A percentile compares a stretch with the other conserved stretches of the same genome.
Conservation (phyloP, 2,329 filamentous ascomycete species). For the Cryphonectria japonica region DNA sequence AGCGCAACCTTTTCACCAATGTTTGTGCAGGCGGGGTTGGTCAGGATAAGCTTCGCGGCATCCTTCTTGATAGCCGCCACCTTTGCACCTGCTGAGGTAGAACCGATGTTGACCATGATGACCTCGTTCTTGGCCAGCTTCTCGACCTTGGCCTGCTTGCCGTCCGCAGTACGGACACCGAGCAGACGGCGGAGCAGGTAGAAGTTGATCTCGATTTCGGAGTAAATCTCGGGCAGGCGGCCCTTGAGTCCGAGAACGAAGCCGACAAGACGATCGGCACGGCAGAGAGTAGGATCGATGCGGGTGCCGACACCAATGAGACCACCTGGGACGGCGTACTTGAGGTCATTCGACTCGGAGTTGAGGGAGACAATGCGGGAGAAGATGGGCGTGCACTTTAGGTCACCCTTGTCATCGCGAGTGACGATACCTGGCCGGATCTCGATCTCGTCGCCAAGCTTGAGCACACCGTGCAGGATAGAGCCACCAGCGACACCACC, state of each 20-base stretch:
- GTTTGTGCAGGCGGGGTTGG: constrained; percentile 93
- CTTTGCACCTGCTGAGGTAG: constrained; percentile 96
- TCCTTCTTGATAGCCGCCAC: constrained; percentile 96
- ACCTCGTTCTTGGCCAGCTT: constrained; percentile 99
- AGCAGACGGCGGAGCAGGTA: constrained; percentile 93
- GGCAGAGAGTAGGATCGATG: constrained; percentile 96
- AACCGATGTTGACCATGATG: constrained; percentile 99
- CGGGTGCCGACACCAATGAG: constrained; percentile 97
- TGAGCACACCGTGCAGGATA: constrained; percentile 95
- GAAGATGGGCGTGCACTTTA: constrained; percentile 97
- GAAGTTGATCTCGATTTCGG: constrained; percentile 98
- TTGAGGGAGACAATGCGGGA: constrained; percentile 93
- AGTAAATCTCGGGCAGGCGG: constrained; percentile 93
- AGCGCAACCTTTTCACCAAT: constrained; percentile 98
- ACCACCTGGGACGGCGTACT: constrained; percentile 96
- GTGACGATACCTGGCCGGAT: constrained; percentile 98
- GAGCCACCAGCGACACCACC: constrained; percentile 97
- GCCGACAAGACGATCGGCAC: constrained; percentile 97
- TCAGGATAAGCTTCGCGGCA: constrained; percentile 92
- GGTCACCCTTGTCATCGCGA: constrained; percentile 88
- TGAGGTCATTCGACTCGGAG: constrained; percentile 97
- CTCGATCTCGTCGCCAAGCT: constrained; percentile 97
- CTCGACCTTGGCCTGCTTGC: constrained; percentile 98
- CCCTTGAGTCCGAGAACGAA: constrained; percentile 96
- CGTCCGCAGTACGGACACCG: constrained; percentile 96